Percentiles rank a stretch among this genome's conserved stretches.
Evolutionary conservation across 768 basidiomycete species (phyloP).

Genomic region (Clavulina sp.): DNA sequence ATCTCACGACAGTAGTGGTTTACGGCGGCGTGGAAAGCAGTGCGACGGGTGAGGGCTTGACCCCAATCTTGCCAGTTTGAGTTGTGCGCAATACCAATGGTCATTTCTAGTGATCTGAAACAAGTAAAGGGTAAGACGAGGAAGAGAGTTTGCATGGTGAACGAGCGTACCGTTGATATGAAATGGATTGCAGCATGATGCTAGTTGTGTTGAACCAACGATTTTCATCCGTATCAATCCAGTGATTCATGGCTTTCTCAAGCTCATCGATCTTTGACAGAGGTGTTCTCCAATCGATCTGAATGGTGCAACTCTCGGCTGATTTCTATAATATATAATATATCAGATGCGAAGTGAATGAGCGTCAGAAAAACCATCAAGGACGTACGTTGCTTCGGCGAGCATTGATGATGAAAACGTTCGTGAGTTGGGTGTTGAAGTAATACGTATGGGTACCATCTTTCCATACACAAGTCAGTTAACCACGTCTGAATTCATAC

Average conservation of each 20-base stretch:
- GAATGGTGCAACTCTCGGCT: slow-evolving; percentile 46
- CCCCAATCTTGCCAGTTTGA: slow-evolving; percentile 46
- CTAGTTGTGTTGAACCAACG: slow-evolving; percentile 62
- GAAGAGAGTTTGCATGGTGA: no score
- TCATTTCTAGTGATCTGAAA: slow-evolving; percentile 31
- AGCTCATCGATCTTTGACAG: slow-evolving; percentile 52
- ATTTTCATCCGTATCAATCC: slow-evolving; percentile 65
- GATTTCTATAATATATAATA: slow-evolving; percentile 31
- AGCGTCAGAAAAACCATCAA: background rate
- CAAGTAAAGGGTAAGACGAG: background rate
- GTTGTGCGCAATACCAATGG: slow-evolving; percentile 44
- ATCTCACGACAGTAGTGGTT: slow-evolving; percentile 55
- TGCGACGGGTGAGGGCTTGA: slow-evolving; percentile 39
- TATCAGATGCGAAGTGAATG: slow-evolving; percentile 9
- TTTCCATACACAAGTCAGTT: background rate
- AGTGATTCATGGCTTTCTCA: slow-evolving; percentile 48
- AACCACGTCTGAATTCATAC: background rate
- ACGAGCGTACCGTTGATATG: slow-evolving; percentile 38
- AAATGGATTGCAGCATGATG: slow-evolving; percentile 43
- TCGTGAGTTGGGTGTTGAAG: slow-evolving; percentile 61
- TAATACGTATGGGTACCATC: slow-evolving; percentile 72
- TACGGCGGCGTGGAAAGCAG: slow-evolving; percentile 65
- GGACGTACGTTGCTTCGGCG: slow-evolving; percentile 46
- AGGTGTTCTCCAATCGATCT: slow-evolving; percentile 61
- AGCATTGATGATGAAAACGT: slow-evolving; percentile 59